Evolutionary conservation across 2,329 filamentous ascomycete genomes (phyloP).

Genomic region (Camptophora hylomeconis): DNA sequence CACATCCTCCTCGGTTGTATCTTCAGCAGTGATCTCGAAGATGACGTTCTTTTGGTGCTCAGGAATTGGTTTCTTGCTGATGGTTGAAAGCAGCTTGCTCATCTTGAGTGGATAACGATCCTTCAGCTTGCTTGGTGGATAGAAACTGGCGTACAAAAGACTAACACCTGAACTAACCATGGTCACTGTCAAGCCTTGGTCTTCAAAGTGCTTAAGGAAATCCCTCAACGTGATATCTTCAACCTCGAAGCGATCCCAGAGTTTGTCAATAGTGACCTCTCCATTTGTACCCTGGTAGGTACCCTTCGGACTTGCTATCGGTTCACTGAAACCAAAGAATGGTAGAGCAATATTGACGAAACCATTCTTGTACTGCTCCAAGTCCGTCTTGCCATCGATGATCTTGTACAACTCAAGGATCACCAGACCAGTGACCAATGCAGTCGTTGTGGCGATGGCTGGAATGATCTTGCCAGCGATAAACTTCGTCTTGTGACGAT

Average conservation of each 20-base stretch:
- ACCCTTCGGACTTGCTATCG: conserved; percentile 85
- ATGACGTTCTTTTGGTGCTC: conserved; percentile 90
- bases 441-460: conserved; percentile 93
- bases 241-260: conserved; percentile 90
- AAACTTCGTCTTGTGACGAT: conserved; percentile 97
- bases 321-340: conserved; percentile 97
- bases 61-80: conserved; percentile 86
- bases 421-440: conserved; percentile 85
- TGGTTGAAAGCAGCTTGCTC: conserved; percentile 72
- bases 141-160: conserved; percentile 87
- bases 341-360: conserved; percentile 93
- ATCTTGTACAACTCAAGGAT: conserved; percentile 93
- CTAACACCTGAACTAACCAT: conserved; percentile 98
- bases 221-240: conserved; percentile 73
- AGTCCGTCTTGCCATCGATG: conserved; percentile 86
- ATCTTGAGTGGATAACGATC: conserved; percentile 73
- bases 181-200: conserved; percentile 65
- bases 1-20: conserved; percentile 79
- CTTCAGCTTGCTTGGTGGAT: conserved; percentile 67
- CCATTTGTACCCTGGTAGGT: conserved; percentile 69
- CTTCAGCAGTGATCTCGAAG: conserved; percentile 89
- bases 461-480: conserved; percentile 99
- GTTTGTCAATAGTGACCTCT: conserved; percentile 78
- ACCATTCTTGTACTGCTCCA: conserved; percentile 98
- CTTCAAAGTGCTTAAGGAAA: conserved; percentile 69